Conservation (phyloP, 495 filamentous ascomycete genomes). For the Margaritispora aquatica region DNA sequence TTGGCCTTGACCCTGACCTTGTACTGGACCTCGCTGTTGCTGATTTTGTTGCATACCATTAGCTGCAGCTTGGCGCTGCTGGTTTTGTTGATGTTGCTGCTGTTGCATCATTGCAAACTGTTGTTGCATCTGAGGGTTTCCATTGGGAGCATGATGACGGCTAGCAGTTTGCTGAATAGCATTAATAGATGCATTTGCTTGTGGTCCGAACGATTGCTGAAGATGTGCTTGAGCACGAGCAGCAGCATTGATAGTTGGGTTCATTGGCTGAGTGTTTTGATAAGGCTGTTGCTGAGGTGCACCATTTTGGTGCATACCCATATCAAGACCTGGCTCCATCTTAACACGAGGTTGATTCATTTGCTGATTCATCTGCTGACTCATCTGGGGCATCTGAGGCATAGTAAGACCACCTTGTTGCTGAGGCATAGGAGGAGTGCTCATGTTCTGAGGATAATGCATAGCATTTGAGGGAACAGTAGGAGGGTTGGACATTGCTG, state of each 20-base stretch:
- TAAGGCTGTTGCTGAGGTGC: slow-evolving; percentile 23
- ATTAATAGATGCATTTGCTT: slow-evolving; percentile 64
- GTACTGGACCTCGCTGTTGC: slow-evolving; percentile 30
- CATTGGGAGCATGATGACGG: slow-evolving; percentile 10
- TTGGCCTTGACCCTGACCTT: slow-evolving; percentile 29
- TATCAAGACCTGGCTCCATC: slow-evolving; percentile 60
- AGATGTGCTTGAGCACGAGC: slow-evolving; percentile 62
- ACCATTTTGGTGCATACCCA: slow-evolving; percentile 12
- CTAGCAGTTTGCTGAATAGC: slow-evolving; percentile 46
- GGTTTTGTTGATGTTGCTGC: slow-evolving; percentile 10
- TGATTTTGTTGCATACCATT: slow-evolving; percentile 9
- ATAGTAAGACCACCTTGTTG: slow-evolving; percentile 4
- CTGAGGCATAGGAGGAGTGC: slow-evolving; percentile 9
- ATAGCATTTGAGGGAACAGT: slow-evolving; percentile 54
- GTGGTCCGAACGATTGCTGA: slow-evolving; percentile 62
- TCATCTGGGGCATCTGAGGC: too few relatives aligned
- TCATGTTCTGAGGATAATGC: slow-evolving; percentile 16
- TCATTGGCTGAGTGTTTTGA: slow-evolving; percentile 13
- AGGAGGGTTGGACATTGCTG: slow-evolving; percentile 33
- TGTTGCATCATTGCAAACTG: slow-evolving; percentile 9
- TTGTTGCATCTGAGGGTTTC: slow-evolving; percentile 8
- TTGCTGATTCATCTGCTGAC: too few relatives aligned
- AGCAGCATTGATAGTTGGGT: slow-evolving; percentile 39
- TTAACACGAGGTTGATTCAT: slow-evolving; percentile 55
- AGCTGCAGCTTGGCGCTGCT: slow-evolving; percentile 13